phyloP scores from a whole-genome alignment of 768 basidiomycete genomes.

The Nevesoporus exiguus region DNA sequence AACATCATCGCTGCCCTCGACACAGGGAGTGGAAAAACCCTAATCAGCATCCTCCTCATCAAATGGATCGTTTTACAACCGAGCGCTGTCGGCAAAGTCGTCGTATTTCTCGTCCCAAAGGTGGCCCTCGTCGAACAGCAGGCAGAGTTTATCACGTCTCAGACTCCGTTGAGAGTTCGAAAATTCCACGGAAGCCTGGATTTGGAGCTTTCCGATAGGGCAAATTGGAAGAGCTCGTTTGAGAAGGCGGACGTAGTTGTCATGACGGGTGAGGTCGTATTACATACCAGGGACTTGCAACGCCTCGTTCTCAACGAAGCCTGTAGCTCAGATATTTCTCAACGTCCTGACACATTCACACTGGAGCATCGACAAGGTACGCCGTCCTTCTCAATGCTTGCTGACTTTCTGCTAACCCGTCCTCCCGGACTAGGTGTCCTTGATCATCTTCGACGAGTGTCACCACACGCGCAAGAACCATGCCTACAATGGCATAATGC shows the following conservation, averaged over 20 bases:
- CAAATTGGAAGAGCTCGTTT: conserved; percentile 63
- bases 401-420: not conserved
- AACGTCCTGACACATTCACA: conserved; percentile 79
- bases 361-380: conserved; percentile 65
- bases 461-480: conserved; percentile 57
- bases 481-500: conserved; percentile 57
- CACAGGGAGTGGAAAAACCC: conserved; percentile 61
- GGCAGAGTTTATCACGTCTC: conserved; percentile 56
- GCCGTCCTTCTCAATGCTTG: not conserved
- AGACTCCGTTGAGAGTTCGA: conserved; percentile 63
- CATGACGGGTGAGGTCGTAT: conserved; percentile 63
- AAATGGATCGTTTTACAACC: conserved; percentile 65
- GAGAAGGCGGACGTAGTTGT: conserved; percentile 70
- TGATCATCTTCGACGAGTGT: conserved; percentile 57
- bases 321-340: conserved; percentile 74
- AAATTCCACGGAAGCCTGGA: conserved; percentile 70
- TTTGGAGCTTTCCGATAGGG: conserved; percentile 65
- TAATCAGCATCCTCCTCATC: conserved; percentile 62
- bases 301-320: conserved; percentile 1
- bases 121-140: conserved; percentile 86
- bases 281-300: not conserved
- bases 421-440: conserved; percentile 40
- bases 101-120: conserved; percentile 82
- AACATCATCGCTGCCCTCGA: conserved; percentile 60
- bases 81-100: conserved; percentile 49